Evolutionary conservation across 2,329 filamentous ascomycete species (phyloP).

Genomic region (Orbilia oligospora): DNA sequence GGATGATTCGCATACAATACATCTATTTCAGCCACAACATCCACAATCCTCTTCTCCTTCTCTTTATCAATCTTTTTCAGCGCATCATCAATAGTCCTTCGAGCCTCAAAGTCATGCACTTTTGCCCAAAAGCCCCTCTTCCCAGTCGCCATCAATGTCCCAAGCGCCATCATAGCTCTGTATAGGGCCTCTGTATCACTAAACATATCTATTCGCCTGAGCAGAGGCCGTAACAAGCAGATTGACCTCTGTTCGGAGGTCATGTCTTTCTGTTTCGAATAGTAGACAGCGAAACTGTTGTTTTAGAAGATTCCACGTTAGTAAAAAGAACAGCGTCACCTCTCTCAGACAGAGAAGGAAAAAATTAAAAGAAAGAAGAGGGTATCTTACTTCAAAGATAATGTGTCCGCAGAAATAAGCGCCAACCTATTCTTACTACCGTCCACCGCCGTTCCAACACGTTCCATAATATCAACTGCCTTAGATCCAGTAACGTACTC

Average conservation of each 20-base stretch:
- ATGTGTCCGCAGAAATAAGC: constrained; percentile 83
- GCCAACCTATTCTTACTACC: constrained; percentile 80
- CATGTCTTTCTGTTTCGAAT: constrained; percentile 68
- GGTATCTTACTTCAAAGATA: constrained; percentile 77
- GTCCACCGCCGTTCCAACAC: constrained; percentile 72
- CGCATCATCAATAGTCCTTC: constrained; percentile 68
- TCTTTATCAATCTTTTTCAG: constrained; percentile 67
- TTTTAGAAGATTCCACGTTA: constrained; percentile 10
- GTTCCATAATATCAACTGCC: constrained; percentile 75
- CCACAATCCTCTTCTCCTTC: constrained; percentile 70
- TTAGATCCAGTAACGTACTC: constrained; percentile 72
- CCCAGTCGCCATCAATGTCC: constrained; percentile 79
- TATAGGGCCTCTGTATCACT: constrained; percentile 87
- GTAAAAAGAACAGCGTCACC: neutral
- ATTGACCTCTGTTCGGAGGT: constrained; percentile 65
- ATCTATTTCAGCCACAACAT: constrained; percentile 51
- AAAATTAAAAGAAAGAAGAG: neutral
- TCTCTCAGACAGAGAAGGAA: constrained; percentile 3
- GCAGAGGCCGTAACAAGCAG: constrained; percentile 74
- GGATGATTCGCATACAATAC: constrained; percentile 6
- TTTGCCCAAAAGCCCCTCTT: constrained; percentile 68
- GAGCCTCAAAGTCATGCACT: constrained; percentile 68
- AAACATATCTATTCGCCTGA: constrained; percentile 75
- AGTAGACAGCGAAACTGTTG: constrained; percentile 77
- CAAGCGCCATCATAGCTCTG: constrained; percentile 83